Percentiles rank a stretch among this genome's conserved stretches.
Conservation (phyloP, 805 yeast genomes). For the Barnettozyma salicaria region DNA sequence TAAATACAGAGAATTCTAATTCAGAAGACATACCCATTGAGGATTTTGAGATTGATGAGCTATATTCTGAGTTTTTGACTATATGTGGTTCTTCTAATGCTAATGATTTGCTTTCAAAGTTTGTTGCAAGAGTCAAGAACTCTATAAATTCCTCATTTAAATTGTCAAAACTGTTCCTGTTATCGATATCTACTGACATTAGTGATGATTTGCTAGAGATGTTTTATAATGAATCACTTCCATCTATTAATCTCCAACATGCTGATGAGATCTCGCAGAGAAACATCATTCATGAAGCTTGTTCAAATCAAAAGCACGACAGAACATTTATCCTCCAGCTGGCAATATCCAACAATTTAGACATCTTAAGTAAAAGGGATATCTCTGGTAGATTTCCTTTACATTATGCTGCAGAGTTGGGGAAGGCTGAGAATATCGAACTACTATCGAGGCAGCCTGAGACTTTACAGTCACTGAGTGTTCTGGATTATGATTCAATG, state of each 20-base stretch:
- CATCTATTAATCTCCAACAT: constrained; percentile 52
- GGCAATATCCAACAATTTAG: constrained; percentile 18
- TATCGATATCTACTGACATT: constrained; percentile 59
- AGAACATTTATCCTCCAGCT: constrained; percentile 22
- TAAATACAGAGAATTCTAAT: neutral
- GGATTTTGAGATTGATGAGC: constrained; percentile 55
- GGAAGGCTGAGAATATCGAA: constrained; percentile 39
- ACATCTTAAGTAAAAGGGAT: constrained; percentile 41
- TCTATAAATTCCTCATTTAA: constrained; percentile 37
- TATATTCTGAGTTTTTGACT: constrained; percentile 63
- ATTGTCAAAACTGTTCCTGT: constrained; percentile 65
- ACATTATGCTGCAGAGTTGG: constrained; percentile 74
- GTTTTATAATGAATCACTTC: constrained; percentile 36
- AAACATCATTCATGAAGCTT: constrained; percentile 69
- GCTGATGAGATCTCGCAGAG: constrained; percentile 70
- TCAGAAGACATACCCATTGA: constrained; percentile 18
- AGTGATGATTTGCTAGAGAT: constrained; percentile 46
- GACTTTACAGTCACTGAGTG: constrained; percentile 28
- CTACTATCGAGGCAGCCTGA: constrained; percentile 30
- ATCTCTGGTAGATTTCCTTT: constrained; percentile 74
- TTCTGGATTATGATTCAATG: constrained; percentile 66
- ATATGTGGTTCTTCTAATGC: constrained; percentile 36
- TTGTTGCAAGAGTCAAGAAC: constrained; percentile 37
- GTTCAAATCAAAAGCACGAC: constrained; percentile 19
- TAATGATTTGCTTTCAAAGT: constrained; percentile 36